Conservation (phyloP, 2,329 filamentous ascomycete genomes). For the Claviceps humidiphila region DNA sequence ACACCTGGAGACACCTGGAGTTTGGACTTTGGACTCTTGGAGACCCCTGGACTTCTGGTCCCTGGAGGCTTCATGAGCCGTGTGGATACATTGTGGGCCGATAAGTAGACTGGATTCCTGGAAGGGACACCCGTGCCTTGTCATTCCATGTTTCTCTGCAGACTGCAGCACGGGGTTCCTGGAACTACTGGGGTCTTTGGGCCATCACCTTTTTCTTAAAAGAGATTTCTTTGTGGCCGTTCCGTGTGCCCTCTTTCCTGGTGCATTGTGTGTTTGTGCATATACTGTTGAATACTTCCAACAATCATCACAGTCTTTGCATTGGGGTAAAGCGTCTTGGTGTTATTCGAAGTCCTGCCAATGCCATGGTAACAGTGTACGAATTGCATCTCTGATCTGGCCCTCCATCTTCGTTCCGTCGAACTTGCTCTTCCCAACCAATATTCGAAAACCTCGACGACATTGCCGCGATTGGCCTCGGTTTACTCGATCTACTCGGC, state of each 20-base stretch:
- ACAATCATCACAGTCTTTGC: not conserved
- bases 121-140: not conserved
- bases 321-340: not conserved
- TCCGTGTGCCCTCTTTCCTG: not conserved
- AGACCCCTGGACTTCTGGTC: no score
- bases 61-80: not conserved
- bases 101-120: not conserved
- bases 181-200: not conserved
- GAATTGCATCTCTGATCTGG: not conserved
- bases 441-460: not conserved
- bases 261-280: not conserved
- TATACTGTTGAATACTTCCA: not conserved
- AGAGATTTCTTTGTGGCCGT: not conserved
- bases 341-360: not conserved
- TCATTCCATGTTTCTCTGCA: not conserved
- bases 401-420: not conserved
- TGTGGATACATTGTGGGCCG: not conserved
- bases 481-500: not conserved
- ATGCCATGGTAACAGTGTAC: not conserved
- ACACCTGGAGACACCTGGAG: not conserved
- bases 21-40: not conserved
- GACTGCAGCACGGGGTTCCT: not conserved
- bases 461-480: not conserved
- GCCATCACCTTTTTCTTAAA: not conserved
- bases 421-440: not conserved